Evolutionary conservation across 331 rosid species (phyloP), one percentile per base, ranked within the genome.

Genomic region (Erythrophleum ivorense): DNA sequence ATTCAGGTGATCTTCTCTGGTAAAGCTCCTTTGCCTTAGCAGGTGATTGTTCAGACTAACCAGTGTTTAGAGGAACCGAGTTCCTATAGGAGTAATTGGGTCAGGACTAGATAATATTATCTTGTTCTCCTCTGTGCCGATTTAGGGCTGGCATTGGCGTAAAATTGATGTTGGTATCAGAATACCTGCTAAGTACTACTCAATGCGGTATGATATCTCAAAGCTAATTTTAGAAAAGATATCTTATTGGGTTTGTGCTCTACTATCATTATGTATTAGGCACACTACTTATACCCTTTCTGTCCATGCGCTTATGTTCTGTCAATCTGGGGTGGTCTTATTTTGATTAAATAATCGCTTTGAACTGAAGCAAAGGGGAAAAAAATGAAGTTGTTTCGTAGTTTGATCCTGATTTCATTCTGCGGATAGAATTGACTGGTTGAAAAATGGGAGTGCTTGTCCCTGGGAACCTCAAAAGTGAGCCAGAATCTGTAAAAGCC

Each of bases 381-480:
- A 24, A 33, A 62, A 62, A 33, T 62, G 68, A 58, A 58, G 34
- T 21, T 58, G 64, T 58, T 19, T 60, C 43, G 53, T 52, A 48
- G 73, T 75, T 85, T 63, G 81, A 69, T 78, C 72, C 59, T 60
- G 62, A 53, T 43, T 78, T 82, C 31, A 57, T 86, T 82, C 43
- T 53, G 40, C 40, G 29, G 63, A 29, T n/a, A 50, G 40, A 52
- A 41, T 65, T 70, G 36, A 77, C 60, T n/a, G 59, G 6, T 67
- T 73, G 71, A 64, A 54, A 68, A 48, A 59, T 74, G 34, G 59
- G 77, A 6, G 49, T 68, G 72, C 64, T 74, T 48, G 48, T 15
- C 81, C 15, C 21, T 64, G 53, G 40, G 55, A 77, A 57, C 80
- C 45, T 43, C 31, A 38, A 68, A 45, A 64, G 70, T 67, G 9